Conservation (phyloP, 768 basidiomycete species). For the Tulasnella sp. region DNA sequence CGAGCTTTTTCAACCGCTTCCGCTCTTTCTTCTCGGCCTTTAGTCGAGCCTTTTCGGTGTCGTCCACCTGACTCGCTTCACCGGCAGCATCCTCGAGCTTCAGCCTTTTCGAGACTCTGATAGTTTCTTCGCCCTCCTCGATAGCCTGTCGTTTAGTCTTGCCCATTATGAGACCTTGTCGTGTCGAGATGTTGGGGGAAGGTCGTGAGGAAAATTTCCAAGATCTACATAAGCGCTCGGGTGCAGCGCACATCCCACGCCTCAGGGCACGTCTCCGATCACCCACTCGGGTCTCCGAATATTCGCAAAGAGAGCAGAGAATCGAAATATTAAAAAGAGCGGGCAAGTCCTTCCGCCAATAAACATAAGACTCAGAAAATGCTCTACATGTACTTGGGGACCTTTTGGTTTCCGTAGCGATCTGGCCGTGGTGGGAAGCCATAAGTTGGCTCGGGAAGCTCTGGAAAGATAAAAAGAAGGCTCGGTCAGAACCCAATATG, state of each 20-base stretch:
- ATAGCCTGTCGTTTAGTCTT: neutral
- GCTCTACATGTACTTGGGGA: slow-evolving; percentile 34
- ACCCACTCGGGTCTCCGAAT: too few species aligned
- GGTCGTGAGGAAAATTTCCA: neutral
- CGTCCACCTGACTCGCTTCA: neutral
- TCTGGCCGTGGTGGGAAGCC: slow-evolving; percentile 42
- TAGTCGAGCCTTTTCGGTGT: slow-evolving; percentile 1
- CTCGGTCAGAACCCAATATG: neutral
- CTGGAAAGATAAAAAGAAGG: slow-evolving; percentile 21
- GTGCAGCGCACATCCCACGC: neutral
- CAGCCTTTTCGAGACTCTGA: neutral
- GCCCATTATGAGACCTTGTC: neutral
- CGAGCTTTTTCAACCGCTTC: slow-evolving; percentile 7
- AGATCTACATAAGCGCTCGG: neutral
- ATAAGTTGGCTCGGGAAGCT: slow-evolving; percentile 43
- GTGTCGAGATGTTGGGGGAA: neutral
- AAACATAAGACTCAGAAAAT: neutral
- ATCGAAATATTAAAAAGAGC: too few species aligned
- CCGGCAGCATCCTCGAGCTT: neutral
- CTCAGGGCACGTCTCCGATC: too few species aligned
- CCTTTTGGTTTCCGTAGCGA: slow-evolving; percentile 42
- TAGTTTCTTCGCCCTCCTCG: neutral
- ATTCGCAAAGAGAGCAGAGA: too few species aligned
- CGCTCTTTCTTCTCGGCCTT: slow-evolving; percentile 12
- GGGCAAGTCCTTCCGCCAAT: too few species aligned